Evolutionary conservation across 2,329 filamentous ascomycete genomes (phyloP), one percentile per base, ranked within the genome.

Genomic region (Pestalotiopsis sp.): DNA sequence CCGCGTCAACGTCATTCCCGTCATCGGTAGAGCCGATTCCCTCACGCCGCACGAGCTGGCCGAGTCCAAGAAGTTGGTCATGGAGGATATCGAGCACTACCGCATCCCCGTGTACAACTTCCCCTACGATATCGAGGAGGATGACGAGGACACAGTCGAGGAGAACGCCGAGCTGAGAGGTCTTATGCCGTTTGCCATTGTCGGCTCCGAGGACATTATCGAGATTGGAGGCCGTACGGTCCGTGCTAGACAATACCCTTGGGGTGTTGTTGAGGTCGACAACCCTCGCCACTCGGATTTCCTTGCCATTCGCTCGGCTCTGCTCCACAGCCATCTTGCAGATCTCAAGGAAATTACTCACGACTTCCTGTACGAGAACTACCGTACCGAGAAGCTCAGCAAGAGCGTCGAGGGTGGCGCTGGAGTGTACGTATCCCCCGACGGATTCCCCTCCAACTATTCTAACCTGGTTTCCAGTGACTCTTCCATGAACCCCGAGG

Each of bases 51-150:
- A 93, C 74, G 96, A 99, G 86, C 88, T 99, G 72, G 96, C 96
- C 74, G 96, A 99, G 84, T 98, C 95, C 75, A 99, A 99, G 91
- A 99, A 98, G 88, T 90, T 99, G 71, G 95, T 99, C 79, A 99
- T 99, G 96, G 96, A 99, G 87, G 96, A 99, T 81, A 99, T 99
- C 76, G 96, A 99, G 85, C 96, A 99, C 84, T 99, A 99, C 87
- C 93, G 96, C 80, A 99, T 99, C 76, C 96, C 96, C 61, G 95
- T 99, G 73, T 99, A 99, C 90, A 99, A 99, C 89, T 99, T 99
- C 88, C 96, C 96, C 64, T 99, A 99, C 86, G 96, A 99, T 77
- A 97, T 99, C 71, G 96, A 99, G 84, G 96, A 99, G 86, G 96
- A 99, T 77, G 96, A 99, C 75, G 96, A 99, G 85, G 96, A 99